These are phyloP conservation scores for Gonapodya prolifera DNA, from an alignment of 192 early-diverging fungal species.

Conservation along the genomic window DNA sequence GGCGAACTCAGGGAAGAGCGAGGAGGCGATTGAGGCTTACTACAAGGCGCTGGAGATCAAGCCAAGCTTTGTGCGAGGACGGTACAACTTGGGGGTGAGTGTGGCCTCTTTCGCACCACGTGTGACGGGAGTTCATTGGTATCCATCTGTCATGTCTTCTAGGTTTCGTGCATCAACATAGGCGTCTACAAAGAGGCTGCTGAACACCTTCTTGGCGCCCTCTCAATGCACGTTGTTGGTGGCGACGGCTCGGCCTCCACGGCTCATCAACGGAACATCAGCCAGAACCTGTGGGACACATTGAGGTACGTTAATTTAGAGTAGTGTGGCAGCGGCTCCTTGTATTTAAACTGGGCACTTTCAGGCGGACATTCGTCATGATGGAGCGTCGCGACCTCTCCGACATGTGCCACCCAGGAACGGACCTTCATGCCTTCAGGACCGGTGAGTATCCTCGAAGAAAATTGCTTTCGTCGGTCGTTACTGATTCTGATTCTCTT, in stretches of 20 bases:
- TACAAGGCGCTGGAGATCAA: conserved; percentile 16
- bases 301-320: conserved; percentile 46
- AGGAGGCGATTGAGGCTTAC: conserved; percentile 16
- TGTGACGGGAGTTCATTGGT: not conserved
- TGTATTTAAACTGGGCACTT: conserved; percentile 6
- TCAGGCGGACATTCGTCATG: conserved; percentile 6
- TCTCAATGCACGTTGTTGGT: conserved; percentile 19
- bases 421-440: conserved; percentile 5
- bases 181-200: conserved; percentile 15
- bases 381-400: conserved; percentile 46
- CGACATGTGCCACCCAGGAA: conserved; percentile 18
- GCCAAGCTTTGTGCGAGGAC: conserved; percentile 13
- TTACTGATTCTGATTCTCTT: too few relatives aligned
- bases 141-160: not conserved
- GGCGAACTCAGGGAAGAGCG: conserved; percentile 14
- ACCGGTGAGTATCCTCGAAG: not conserved
- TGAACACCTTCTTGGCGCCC: conserved; percentile 13
- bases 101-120: not conserved
- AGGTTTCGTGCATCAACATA: conserved; percentile 11
- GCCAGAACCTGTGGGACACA: conserved; percentile 51
- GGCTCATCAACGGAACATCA: conserved; percentile 42
- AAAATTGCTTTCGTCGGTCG: too few relatives aligned
- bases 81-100: conserved; percentile 13
- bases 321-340: conserved; percentile 14
- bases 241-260: conserved; percentile 12